phyloP scores from a whole-genome alignment of 352 stramenopile genomes.

The Phytopythium montanum region DNA sequence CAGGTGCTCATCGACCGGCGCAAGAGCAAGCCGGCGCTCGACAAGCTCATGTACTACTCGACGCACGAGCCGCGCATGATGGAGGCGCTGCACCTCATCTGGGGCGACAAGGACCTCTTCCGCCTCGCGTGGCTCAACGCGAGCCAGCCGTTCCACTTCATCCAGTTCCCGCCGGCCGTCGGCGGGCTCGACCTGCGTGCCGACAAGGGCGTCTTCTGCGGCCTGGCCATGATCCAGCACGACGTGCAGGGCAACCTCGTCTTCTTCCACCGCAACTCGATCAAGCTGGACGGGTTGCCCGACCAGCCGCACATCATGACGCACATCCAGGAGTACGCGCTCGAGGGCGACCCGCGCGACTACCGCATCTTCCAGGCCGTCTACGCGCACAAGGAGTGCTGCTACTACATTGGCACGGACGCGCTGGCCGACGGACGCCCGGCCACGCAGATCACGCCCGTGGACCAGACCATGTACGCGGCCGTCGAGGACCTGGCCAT shows the following conservation, averaged over 20 bases:
- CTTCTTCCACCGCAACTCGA: constrained; percentile 86
- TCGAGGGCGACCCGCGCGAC: constrained; percentile 60
- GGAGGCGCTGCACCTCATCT: constrained; percentile 76
- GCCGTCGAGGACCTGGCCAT: constrained; percentile 76
- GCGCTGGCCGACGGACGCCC: constrained; percentile 51
- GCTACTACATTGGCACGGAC: constrained; percentile 84
- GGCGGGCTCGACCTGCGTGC: constrained; percentile 63
- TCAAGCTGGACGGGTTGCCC: constrained; percentile 72
- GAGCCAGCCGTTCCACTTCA: constrained; percentile 77
- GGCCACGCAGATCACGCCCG: constrained; percentile 64
- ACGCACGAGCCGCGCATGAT: constrained; percentile 64
- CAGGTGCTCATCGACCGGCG: constrained; percentile 82
- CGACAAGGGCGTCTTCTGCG: constrained; percentile 79
- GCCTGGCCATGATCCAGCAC: constrained; percentile 84
- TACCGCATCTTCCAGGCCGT: constrained; percentile 85
- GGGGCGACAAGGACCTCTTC: constrained; percentile 87
- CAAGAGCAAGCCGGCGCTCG: constrained; percentile 67
- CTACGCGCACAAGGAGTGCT: constrained; percentile 79
- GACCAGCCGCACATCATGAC: constrained; percentile 76
- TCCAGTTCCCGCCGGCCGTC: constrained; percentile 62
- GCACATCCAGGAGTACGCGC: constrained; percentile 78
- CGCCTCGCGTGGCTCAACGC: constrained; percentile 77
- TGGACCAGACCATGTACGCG: constrained; percentile 73
- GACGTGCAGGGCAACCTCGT: constrained; percentile 79
- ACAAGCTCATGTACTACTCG: constrained; percentile 88